Conservation (phyloP, 768 basidiomycete species). For the Tricholoma saponaceum region DNA sequence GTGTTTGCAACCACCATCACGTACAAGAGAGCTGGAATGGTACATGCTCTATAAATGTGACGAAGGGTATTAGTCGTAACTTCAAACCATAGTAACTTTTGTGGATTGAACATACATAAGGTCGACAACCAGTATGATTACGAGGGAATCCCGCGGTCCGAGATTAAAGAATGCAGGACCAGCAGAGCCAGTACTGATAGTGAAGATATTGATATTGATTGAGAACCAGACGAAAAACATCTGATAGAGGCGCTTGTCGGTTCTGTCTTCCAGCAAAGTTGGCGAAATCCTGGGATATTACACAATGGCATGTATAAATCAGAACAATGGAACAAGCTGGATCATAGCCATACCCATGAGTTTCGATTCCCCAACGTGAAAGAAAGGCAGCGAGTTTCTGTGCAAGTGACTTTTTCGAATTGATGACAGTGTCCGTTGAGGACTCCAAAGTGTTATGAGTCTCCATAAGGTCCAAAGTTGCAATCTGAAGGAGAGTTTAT, state of each 20-base stretch:
- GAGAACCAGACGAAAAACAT: conserved; percentile 74
- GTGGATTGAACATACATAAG: conserved; percentile 30
- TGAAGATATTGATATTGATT: conserved; percentile 61
- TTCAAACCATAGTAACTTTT: background rate
- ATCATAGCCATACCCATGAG: conserved; percentile 23
- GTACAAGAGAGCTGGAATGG: conserved; percentile 59
- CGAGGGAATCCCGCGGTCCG: conserved; percentile 45
- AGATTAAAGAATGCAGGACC: conserved; percentile 57
- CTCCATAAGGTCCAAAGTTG: background rate
- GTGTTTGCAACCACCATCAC: conserved; percentile 13
- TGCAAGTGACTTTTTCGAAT: background rate
- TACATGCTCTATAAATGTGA: conserved; percentile 27
- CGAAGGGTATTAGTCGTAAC: background rate
- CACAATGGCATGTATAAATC: background rate
- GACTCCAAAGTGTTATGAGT: background rate
- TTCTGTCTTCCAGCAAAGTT: conserved; percentile 43
- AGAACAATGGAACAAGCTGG: background rate
- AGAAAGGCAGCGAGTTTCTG: conserved; percentile 16
- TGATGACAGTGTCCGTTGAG: background rate
- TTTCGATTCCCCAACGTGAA: conserved; percentile 28
- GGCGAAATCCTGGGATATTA: conserved; percentile 45
- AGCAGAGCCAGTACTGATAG: conserved; percentile 57
- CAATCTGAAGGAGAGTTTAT: background rate
- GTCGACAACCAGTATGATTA: conserved; percentile 42
- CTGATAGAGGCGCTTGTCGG: conserved; percentile 55